Evolutionary conservation across 345 rosid species (phyloP).

Genomic region (Eutrema yunnanense): DNA sequence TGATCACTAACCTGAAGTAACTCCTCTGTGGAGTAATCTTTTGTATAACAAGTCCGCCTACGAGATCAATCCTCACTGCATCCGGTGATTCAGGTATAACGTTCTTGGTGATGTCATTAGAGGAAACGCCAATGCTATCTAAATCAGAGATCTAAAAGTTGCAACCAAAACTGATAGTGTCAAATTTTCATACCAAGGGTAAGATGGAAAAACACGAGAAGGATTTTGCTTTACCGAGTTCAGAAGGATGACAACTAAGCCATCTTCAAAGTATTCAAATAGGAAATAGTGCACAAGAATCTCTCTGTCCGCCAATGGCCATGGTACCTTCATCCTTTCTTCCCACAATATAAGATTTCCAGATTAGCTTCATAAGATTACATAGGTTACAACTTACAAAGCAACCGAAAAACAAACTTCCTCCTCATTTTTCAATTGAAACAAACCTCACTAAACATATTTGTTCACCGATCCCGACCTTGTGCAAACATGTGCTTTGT

Average conservation of each 20-base stretch:
- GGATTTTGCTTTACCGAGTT: slow-evolving; percentile 56
- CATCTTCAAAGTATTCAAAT: slow-evolving; percentile 75
- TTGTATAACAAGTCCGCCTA: slow-evolving; percentile 89
- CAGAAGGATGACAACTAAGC: slow-evolving; percentile 46
- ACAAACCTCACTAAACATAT: slow-evolving; percentile 68
- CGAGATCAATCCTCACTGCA: slow-evolving; percentile 69
- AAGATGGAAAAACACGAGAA: neutral
- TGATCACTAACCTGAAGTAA: slow-evolving; percentile 72
- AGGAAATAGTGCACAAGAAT: slow-evolving; percentile 57
- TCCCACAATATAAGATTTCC: slow-evolving; percentile 36
- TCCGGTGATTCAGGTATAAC: slow-evolving; percentile 62
- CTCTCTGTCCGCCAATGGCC: slow-evolving; percentile 90
- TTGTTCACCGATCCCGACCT: slow-evolving; percentile 61
- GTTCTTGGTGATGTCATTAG: slow-evolving; percentile 49
- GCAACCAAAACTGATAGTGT: neutral
- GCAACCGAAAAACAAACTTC: neutral
- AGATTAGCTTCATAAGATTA: slow-evolving; percentile 23
- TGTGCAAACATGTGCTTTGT: slow-evolving; percentile 49
- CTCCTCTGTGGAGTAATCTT: slow-evolving; percentile 76
- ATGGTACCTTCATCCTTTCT: slow-evolving; percentile 95
- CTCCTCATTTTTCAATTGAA: neutral
- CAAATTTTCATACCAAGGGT: neutral
- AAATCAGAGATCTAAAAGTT: slow-evolving; percentile 57
- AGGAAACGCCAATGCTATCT: slow-evolving; percentile 41
- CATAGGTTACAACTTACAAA: neutral